Percentiles rank a stretch among this genome's conserved stretches.
These are phyloP conservation scores for Nigrospora osmanthi DNA, from an alignment of 2,329 filamentous ascomycete species.

Conservation along the genomic window DNA sequence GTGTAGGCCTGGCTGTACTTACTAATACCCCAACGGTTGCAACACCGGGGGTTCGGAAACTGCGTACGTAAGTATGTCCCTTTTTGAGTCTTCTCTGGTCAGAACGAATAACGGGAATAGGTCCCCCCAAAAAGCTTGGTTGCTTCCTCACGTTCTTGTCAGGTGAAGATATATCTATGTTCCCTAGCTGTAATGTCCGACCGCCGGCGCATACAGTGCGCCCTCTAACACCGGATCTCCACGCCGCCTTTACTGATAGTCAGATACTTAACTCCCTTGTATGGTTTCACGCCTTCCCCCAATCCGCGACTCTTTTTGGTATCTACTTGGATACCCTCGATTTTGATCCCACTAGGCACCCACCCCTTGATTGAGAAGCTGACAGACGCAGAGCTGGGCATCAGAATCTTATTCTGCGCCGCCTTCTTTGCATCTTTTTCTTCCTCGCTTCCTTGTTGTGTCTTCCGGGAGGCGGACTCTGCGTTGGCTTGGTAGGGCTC, in stretches of 20 bases:
- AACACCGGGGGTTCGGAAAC: no score
- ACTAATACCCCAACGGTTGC: no score
- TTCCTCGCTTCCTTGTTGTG: conserved; percentile 22
- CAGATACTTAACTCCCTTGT: conserved; percentile 97
- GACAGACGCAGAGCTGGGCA: conserved; percentile 71
- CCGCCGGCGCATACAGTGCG: conserved; percentile 8
- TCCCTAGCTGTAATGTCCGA: conserved; percentile 1
- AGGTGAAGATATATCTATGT: no score
- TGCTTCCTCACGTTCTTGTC: no score
- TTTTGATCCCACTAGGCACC: conserved; percentile 59
- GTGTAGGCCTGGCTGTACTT: no score
- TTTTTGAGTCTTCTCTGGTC: no score
- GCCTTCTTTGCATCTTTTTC: conserved; percentile 48
- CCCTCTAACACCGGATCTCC: conserved; percentile 49
- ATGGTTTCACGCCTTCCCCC: conserved; percentile 83
- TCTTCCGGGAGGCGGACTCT: conserved; percentile 24
- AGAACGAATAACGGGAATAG: no score
- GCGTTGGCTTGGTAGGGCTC: conserved; percentile 47
- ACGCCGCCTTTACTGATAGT: conserved; percentile 63
- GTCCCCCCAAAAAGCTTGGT: no score
- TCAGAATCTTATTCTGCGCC: conserved; percentile 65
- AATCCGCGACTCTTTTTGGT: conserved; percentile 77
- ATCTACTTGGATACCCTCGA: conserved; percentile 62
- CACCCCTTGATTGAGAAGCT: conserved; percentile 66
- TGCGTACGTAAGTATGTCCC: no score